Percentiles rank a stretch among this genome's conserved stretches.
Conservation (phyloP, 768 basidiomycete species). For the Austroboletus eburneus region DNA sequence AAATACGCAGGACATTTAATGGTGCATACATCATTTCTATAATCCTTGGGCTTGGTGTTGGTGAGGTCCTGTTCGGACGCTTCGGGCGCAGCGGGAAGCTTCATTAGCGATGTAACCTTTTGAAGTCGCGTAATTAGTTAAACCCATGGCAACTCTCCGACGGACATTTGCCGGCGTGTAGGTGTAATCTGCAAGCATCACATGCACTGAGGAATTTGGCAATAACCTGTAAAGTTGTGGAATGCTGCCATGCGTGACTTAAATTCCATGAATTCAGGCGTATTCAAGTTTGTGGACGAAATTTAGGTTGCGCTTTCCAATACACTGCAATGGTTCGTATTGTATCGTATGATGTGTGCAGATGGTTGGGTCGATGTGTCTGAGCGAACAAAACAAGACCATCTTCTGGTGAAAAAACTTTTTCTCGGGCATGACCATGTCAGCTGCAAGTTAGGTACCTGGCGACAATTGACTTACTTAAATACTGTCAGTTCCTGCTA, state of each 20-base stretch:
- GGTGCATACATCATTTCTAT: conserved; percentile 73
- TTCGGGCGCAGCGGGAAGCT: conserved; percentile 28
- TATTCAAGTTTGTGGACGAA: background rate
- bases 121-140: background rate
- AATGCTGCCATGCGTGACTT: too few species aligned
- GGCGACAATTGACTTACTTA: conserved; percentile 1
- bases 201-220: too few species aligned
- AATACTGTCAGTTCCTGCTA: conserved; percentile 1
- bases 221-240: too few species aligned
- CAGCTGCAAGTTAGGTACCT: background rate
- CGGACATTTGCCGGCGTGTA: background rate
- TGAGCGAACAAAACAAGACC: conserved; percentile 18
- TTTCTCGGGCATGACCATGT: conserved; percentile 1
- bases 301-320: too few species aligned
- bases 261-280: too few species aligned
- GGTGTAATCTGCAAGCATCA: background rate
- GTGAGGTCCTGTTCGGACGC: conserved; percentile 70
- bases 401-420: conserved; percentile 18
- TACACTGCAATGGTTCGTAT: too few species aligned
- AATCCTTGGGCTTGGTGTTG: conserved; percentile 64
- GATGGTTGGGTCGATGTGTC: too few species aligned
- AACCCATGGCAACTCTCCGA: too few species aligned
- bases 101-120: background rate
- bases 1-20: conserved; percentile 69
- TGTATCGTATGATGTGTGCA: background rate